Evolutionary conservation across 768 basidiomycete species (phyloP).

Genomic region (Lactarius akahatsu): DNA sequence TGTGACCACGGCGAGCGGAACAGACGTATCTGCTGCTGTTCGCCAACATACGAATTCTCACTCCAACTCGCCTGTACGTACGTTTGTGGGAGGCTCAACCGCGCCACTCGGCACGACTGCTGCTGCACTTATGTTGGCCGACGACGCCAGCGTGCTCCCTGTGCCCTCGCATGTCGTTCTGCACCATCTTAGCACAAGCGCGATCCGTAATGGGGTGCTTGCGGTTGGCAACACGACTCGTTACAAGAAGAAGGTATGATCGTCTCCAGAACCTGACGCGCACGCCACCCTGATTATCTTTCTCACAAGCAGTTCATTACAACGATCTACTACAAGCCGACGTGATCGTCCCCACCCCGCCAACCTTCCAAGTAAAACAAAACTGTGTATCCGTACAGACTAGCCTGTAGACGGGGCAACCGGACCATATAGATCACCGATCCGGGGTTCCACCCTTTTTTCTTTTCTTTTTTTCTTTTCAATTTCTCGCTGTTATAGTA

Average conservation of each 20-base stretch:
- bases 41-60: slow-evolving; percentile 11
- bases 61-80: slow-evolving; percentile 29
- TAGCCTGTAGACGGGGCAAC: slow-evolving; percentile 23
- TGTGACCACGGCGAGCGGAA: slow-evolving; percentile 37
- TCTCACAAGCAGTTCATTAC: slow-evolving; percentile 64
- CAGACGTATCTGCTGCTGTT: slow-evolving; percentile 33
- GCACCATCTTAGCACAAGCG: slow-evolving; percentile 93
- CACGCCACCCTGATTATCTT: background rate
- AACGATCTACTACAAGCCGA: slow-evolving; percentile 80
- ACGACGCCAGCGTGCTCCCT: slow-evolving; percentile 88
- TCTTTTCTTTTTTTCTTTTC: background rate
- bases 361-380: slow-evolving; percentile 2
- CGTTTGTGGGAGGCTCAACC: slow-evolving; percentile 23
- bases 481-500: background rate
- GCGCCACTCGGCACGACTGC: slow-evolving; percentile 10
- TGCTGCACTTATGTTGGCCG: slow-evolving; percentile 50
- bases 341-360: slow-evolving; percentile 34
- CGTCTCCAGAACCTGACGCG: background rate
- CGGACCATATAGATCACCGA: slow-evolving; percentile 20
- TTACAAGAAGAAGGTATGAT: slow-evolving; percentile 82
- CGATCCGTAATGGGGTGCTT: slow-evolving; percentile 89
- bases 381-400: slow-evolving; percentile 17
- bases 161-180: slow-evolving; percentile 93
- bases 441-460: slow-evolving; percentile 15
- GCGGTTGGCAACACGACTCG: slow-evolving; percentile 91